These are phyloP conservation scores for Arthrobotrys musiformis DNA, from an alignment of 2,329 filamentous ascomycete species.

Conservation along the genomic window DNA sequence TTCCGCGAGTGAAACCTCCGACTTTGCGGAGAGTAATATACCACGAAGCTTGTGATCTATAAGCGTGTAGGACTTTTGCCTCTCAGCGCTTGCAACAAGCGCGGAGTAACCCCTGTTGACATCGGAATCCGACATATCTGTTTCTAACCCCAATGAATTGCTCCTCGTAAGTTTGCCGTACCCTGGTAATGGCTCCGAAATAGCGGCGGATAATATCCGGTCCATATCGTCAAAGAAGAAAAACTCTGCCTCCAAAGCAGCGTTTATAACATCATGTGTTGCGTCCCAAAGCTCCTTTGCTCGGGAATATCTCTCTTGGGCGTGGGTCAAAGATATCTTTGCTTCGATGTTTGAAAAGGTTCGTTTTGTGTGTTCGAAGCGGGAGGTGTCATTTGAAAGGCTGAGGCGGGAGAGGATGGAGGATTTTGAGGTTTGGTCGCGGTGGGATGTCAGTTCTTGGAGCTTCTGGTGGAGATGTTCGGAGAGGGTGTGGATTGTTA, in stretches of 20 bases:
- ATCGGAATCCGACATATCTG: conserved; percentile 40
- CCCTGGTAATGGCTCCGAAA: conserved; percentile 4
- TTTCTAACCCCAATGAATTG: conserved; percentile 22
- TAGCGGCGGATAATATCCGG: conserved; percentile 27
- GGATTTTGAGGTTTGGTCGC: conserved; percentile 48
- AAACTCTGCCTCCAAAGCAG: conserved; percentile 41
- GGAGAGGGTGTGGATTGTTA: conserved; percentile 35
- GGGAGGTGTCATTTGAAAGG: conserved; percentile 17
- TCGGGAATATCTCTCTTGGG: conserved; percentile 31
- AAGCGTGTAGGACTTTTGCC: conserved; percentile 34
- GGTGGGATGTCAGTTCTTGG: conserved; percentile 27
- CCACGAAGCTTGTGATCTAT: conserved; percentile 25
- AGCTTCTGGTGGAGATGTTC: conserved; percentile 36
- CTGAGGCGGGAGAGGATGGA: conserved; percentile 44
- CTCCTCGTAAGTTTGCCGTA: conserved; percentile 12
- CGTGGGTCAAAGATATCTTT: conserved; percentile 23
- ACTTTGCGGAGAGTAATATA: conserved; percentile 31
- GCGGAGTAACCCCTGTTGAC: conserved; percentile 48
- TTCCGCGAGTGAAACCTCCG: conserved; percentile 14
- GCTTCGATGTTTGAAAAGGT: conserved; percentile 47
- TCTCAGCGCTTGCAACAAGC: conserved; percentile 28
- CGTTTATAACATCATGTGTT: conserved; percentile 31
- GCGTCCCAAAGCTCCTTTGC: conserved; percentile 32
- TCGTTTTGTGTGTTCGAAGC: conserved; percentile 48
- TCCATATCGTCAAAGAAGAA: conserved; percentile 54